phyloP scores from a whole-genome alignment of 169 alveolate species.

The Amoebophrya sp. region DNA sequence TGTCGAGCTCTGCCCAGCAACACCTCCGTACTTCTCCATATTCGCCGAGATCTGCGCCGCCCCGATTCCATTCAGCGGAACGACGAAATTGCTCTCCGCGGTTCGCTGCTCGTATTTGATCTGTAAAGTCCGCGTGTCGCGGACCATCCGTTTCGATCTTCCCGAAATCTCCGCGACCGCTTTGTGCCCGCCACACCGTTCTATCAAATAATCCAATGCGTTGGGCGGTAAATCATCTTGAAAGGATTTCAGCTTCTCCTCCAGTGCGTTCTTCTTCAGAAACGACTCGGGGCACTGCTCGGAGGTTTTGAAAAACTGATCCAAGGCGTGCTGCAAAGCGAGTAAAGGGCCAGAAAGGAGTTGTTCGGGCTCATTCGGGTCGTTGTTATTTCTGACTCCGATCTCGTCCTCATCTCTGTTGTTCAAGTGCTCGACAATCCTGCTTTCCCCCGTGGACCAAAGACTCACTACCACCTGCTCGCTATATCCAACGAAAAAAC shows the following conservation, averaged over 20 bases:
- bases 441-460: background rate
- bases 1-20: no score
- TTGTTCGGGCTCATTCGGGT: background rate
- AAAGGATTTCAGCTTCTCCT: background rate
- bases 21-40: background rate
- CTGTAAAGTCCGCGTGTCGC: background rate
- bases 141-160: background rate
- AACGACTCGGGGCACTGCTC: background rate
- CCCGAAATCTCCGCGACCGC: constrained; percentile 30
- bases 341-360: background rate
- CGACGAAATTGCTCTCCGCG: background rate
- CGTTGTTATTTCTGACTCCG: background rate
- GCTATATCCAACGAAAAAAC: no score
- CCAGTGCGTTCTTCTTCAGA: background rate
- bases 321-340: background rate
- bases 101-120: background rate
- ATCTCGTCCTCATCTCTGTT: background rate
- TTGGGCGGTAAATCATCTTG: background rate
- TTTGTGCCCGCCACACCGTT: constrained; percentile 3
- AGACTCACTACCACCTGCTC: background rate
- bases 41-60: background rate
- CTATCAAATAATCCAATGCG: constrained; percentile 14
- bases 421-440: background rate
- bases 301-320: background rate
- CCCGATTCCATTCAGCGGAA: background rate